Evolutionary conservation across 345 rosid species (phyloP).

Genomic region (Excoecaria cochinchinensis): DNA sequence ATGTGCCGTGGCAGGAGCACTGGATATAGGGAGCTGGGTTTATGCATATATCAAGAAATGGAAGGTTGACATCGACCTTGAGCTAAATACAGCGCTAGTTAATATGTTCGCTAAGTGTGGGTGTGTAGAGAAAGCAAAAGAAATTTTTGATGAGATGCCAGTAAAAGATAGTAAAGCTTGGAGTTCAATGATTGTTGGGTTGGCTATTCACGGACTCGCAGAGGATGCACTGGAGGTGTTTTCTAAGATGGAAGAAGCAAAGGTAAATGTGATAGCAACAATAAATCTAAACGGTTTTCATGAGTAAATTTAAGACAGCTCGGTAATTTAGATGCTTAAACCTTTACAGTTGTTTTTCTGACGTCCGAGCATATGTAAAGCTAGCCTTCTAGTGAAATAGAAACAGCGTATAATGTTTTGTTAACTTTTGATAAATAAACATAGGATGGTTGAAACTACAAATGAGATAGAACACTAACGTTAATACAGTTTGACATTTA

Average conservation of each 20-base stretch:
- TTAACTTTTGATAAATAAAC: background rate
- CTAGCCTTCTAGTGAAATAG: background rate
- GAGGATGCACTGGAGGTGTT: constrained; percentile 18
- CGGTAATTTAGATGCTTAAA: background rate
- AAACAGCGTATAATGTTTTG: background rate
- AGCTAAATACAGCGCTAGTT: constrained; percentile 19
- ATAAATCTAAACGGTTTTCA: background rate
- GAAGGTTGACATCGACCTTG: constrained; percentile 18
- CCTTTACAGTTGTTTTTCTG: background rate
- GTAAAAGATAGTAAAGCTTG: constrained; percentile 24
- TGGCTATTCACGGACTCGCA: constrained; percentile 22
- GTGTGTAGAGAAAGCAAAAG: constrained; percentile 18
- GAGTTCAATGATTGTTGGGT: constrained; percentile 21
- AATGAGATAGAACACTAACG: background rate
- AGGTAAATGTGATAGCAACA: constrained; percentile 7
- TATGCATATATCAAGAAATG: constrained; percentile 12
- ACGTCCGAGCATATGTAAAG: background rate
- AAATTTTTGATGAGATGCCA: constrained; percentile 21
- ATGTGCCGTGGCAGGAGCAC: constrained; percentile 21
- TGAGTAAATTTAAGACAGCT: background rate
- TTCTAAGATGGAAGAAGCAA: constrained; percentile 20
- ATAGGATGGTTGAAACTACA: background rate
- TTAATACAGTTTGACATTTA: background rate
- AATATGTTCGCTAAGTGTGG: constrained; percentile 28
- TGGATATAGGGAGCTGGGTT: constrained; percentile 27